phyloP scores from a whole-genome alignment of 352 stramenopile genomes.

The Phytophthora fragariaefolia region DNA sequence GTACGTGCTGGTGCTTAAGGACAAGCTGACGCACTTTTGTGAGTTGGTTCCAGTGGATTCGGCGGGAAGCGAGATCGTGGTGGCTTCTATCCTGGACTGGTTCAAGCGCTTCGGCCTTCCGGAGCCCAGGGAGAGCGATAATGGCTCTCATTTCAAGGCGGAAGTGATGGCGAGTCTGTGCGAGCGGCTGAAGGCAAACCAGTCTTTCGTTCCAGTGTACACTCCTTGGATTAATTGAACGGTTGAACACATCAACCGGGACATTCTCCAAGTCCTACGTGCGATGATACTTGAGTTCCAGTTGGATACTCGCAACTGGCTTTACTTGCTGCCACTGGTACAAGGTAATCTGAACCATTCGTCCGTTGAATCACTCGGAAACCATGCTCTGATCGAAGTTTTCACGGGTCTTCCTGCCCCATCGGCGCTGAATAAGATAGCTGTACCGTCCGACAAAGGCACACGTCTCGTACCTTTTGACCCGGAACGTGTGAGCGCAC shows the following conservation, averaged over 20 bases:
- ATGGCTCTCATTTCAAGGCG: constrained; percentile 2
- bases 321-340: constrained; percentile 1
- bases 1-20: constrained; percentile 9
- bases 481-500: too few relatives aligned
- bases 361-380: too few relatives aligned
- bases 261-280: constrained; percentile 8
- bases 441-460: too few relatives aligned
- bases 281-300: not conserved
- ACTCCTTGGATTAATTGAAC: constrained; percentile 2
- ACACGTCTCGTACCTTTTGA: too few relatives aligned
- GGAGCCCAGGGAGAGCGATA: not conserved
- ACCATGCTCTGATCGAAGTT: too few relatives aligned
- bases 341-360: constrained; percentile 5
- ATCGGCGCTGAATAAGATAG: too few relatives aligned
- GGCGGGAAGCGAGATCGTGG: not conserved
- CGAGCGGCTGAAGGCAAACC: not conserved
- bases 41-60: not conserved
- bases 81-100: not conserved
- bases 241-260: not conserved
- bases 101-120: constrained; percentile 1
- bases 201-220: constrained; percentile 3
- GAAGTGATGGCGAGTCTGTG: not conserved
- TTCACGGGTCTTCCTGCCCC: too few relatives aligned
- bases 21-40: constrained; percentile 4
- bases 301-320: constrained; percentile 1